Evolutionary conservation across 441 rosid species (phyloP).

Genomic region (Oxalis stricta): DNA sequence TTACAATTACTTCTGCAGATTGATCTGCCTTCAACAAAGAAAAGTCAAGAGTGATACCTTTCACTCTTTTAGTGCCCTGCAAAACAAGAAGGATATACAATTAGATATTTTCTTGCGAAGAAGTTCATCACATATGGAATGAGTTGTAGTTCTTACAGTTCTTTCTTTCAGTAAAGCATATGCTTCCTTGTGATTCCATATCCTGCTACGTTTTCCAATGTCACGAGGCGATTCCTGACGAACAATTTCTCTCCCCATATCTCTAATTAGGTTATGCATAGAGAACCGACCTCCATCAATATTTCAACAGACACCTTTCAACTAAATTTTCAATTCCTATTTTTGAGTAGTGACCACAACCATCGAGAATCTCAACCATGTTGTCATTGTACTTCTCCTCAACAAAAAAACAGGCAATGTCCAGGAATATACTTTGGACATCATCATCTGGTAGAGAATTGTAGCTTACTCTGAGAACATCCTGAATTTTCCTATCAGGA

Average conservation of each 20-base stretch:
- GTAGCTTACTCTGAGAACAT: not conserved
- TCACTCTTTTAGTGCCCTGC: too few relatives aligned
- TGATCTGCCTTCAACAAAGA: too few relatives aligned
- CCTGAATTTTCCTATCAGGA: not conserved
- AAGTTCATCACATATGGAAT: too few relatives aligned
- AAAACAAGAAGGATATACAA: too few relatives aligned
- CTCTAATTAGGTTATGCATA: slow-evolving; percentile 6
- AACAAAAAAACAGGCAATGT: slow-evolving; percentile 20
- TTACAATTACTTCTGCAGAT: too few relatives aligned
- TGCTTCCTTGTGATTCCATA: too few relatives aligned
- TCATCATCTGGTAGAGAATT: not conserved
- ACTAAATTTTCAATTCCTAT: slow-evolving; percentile 5
- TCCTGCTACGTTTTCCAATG: too few relatives aligned
- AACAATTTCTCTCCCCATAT: not conserved
- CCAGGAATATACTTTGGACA: slow-evolving; percentile 10
- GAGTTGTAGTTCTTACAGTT: too few relatives aligned
- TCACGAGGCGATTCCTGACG: not conserved
- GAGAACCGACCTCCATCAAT: not conserved
- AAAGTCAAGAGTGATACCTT: too few relatives aligned
- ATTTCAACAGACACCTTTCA: slow-evolving; percentile 5
- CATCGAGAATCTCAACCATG: not conserved
- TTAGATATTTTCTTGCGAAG: too few relatives aligned
- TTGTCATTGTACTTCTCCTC: not conserved
- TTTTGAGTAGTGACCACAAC: not conserved
- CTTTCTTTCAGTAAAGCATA: too few relatives aligned